These are phyloP conservation scores for Lipomyces starkeyi DNA, from an alignment of 805 yeast species.

Conservation along the genomic window DNA sequence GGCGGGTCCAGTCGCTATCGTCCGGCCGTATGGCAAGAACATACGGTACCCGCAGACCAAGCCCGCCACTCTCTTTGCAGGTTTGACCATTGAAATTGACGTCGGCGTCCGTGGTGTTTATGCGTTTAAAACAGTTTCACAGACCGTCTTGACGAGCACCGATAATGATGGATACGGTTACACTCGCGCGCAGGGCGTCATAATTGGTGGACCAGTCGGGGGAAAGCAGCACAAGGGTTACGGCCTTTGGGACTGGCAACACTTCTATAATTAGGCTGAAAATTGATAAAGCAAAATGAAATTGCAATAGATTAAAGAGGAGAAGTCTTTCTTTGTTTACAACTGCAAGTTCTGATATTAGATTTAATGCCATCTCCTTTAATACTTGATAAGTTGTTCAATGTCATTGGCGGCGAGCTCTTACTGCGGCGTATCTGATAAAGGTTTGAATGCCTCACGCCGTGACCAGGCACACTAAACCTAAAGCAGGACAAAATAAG, in stretches of 20 bases:
- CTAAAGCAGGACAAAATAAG: too few species aligned
- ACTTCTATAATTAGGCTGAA: slow-evolving; percentile 2
- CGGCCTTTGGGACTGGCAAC: slow-evolving; percentile 19
- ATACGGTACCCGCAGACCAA: slow-evolving; percentile 7
- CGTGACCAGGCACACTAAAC: too few species aligned
- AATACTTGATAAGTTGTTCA: too few species aligned
- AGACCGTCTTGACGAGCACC: background rate
- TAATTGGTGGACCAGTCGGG: slow-evolving; percentile 5
- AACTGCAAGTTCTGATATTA: too few species aligned
- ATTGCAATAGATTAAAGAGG: background rate
- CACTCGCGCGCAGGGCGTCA: slow-evolving; percentile 5
- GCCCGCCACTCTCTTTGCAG: slow-evolving; percentile 4
- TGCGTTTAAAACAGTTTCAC: background rate
- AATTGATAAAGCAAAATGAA: background rate
- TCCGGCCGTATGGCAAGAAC: slow-evolving; percentile 9
- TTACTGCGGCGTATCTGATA: too few species aligned
- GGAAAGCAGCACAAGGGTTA: slow-evolving; percentile 11
- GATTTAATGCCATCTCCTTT: too few species aligned
- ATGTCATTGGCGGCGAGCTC: too few species aligned
- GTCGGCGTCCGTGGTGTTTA: slow-evolving; percentile 12
- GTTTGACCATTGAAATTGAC: slow-evolving; percentile 6
- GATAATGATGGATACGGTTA: slow-evolving; percentile 12
- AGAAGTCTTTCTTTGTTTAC: too few species aligned
- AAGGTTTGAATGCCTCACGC: too few species aligned
- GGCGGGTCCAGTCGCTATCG: slow-evolving; percentile 1